Evolutionary conservation across 495 filamentous ascomycete genomes (phyloP).

Genomic region (Penicillium taxi): DNA sequence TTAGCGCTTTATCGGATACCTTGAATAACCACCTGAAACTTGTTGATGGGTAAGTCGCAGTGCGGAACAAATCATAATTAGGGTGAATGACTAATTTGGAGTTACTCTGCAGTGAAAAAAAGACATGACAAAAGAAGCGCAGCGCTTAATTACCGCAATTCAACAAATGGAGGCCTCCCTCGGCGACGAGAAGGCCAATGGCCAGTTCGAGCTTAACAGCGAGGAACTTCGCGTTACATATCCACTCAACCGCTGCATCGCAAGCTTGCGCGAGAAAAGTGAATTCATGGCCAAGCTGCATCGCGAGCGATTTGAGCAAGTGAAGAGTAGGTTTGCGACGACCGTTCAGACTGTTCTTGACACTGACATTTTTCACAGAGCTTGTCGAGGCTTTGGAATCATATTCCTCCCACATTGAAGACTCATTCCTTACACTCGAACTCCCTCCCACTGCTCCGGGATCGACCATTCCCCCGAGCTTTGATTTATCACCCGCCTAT

Average conservation of each 20-base stretch:
- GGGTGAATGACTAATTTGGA: too few relatives aligned
- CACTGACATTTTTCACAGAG: constrained; percentile 51
- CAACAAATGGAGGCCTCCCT: constrained; percentile 90
- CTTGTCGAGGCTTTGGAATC: constrained; percentile 88
- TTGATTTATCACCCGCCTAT: constrained; percentile 85
- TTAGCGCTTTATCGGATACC: constrained; percentile 78
- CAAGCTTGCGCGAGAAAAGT: constrained; percentile 77
- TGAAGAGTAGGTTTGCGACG: constrained; percentile 63
- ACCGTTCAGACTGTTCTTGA: not conserved
- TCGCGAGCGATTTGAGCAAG: constrained; percentile 83
- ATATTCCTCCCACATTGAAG: constrained; percentile 88
- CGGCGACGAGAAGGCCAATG: constrained; percentile 59
- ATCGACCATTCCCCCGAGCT: constrained; percentile 65
- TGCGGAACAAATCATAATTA: too few relatives aligned
- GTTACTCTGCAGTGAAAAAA: constrained; percentile 65
- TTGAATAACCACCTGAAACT: constrained; percentile 73
- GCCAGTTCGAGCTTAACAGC: constrained; percentile 53
- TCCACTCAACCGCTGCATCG: constrained; percentile 71
- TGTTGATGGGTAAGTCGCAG: constrained; percentile 54
- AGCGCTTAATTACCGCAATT: constrained; percentile 73
- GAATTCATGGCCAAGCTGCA: constrained; percentile 69
- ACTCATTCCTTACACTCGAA: constrained; percentile 69
- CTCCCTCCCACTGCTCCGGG: constrained; percentile 74
- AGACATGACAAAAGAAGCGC: constrained; percentile 79
- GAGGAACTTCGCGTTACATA: constrained; percentile 66